These are phyloP conservation scores for Nyctanthes arbortristis DNA, from an alignment of 257 asterid species.

Conservation along the genomic window DNA sequence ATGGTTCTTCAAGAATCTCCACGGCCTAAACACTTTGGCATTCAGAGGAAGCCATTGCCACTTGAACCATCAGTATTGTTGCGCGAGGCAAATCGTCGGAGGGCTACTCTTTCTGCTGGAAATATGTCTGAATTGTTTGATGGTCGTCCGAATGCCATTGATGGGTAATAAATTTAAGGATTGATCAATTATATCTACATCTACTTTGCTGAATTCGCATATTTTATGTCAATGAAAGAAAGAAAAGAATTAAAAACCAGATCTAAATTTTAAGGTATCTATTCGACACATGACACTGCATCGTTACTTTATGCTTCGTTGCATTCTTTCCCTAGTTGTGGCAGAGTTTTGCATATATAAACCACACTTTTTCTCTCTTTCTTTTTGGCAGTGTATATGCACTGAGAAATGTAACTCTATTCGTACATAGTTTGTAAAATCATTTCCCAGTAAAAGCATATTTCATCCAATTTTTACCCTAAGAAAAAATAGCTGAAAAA, in stretches of 20 bases:
- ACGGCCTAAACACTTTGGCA: slow-evolving; percentile 76
- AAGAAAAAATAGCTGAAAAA: too few relatives aligned
- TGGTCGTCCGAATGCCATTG: slow-evolving; percentile 58
- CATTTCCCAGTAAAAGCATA: too few relatives aligned
- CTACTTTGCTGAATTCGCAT: slow-evolving; percentile 1
- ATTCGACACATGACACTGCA: not conserved
- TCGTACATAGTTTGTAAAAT: not conserved
- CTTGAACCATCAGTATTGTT: slow-evolving; percentile 94
- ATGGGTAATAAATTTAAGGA: slow-evolving; percentile 57
- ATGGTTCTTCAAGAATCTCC: slow-evolving; percentile 86
- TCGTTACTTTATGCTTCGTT: not conserved
- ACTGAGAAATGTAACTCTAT: not conserved
- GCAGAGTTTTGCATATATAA: not conserved
- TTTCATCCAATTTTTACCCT: too few relatives aligned
- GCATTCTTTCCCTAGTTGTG: not conserved
- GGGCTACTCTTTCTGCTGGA: slow-evolving; percentile 99
- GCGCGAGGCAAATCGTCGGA: slow-evolving; percentile 97
- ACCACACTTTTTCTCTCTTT: not conserved
- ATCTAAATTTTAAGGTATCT: not conserved
- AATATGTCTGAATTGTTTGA: slow-evolving; percentile 81
- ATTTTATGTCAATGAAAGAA: slow-evolving; percentile 21
- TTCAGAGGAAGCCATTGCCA: slow-evolving; percentile 96
- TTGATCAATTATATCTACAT: slow-evolving; percentile 19
- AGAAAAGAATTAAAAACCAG: not conserved
- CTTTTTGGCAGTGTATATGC: not conserved